Evolutionary conservation across 106 monocot species (phyloP), one percentile per base, ranked within the genome.

Genomic region (Acorus calamus): DNA sequence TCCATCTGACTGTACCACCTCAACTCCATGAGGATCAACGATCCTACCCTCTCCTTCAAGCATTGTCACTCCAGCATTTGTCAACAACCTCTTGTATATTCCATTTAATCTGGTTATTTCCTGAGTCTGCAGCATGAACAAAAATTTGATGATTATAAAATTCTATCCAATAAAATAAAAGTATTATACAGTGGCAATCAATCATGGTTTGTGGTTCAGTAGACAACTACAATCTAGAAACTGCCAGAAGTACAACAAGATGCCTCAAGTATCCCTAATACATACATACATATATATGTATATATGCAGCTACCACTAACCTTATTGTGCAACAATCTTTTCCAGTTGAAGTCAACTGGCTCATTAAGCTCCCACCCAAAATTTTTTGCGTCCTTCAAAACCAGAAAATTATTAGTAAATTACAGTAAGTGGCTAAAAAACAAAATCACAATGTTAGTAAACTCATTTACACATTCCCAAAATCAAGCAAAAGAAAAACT

Each of bases 51-150:
- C 98, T 46, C 98, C 98, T 80, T 99, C 98, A 59, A 92, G 42
- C 81, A 92, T 78, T 42, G 81, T 85, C 47, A 99, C 98, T 46
- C 98, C 88, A 79, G 98, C 57, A 83, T 83, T 92, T 4, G 71
- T 42, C 61, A 94, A 62, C 60, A 94, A 53, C 62, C 75, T 80
- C 79, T 92, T 92, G 62, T 99, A 92, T 57, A 99, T 79, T 62
- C 86, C 98, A 83, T 99, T 99, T 65, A 99, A 69, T 76, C 98
- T 85, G 52, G 52, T 67, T 65, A 99, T 99, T 79, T 99, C 98
- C 47, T 92, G 68, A 28, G 88, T 85, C 98, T 99, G 86, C 57
- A 69, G 6, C 49, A 66, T 44, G 4, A 56, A 49, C 47, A 68
- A 7, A 68, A 47, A 57, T 13, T 14, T 5, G 57, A 57, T 41